These are phyloP conservation scores for Puccinellia tenuiflora DNA, from an alignment of 176 grass and related monocot species.

Conservation along the genomic window DNA sequence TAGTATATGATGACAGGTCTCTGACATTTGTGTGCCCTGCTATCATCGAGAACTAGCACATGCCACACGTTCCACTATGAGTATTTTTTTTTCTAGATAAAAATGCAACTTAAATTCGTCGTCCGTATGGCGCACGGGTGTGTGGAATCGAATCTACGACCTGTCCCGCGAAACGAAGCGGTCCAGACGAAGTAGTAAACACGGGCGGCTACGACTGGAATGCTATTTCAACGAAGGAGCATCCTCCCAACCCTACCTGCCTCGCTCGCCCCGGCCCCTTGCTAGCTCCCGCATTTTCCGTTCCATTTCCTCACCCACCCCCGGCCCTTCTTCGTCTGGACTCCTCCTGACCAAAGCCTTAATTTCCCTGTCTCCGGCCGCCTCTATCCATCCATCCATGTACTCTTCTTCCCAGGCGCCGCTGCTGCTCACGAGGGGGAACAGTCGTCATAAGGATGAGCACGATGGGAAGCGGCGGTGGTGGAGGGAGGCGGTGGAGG, in stretches of 20 bases:
- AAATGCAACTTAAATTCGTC: too few species aligned
- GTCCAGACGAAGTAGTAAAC: neutral
- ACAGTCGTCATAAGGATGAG: neutral
- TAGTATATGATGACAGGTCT: too few species aligned
- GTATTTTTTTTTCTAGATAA: too few species aligned
- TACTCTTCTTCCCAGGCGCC: slow-evolving; percentile 24
- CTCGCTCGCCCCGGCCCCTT: too few species aligned
- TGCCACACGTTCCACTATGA: too few species aligned
- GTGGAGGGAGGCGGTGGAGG: slow-evolving; percentile 29
- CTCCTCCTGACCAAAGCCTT: neutral
- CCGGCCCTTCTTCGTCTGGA: neutral
- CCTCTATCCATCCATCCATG: slow-evolving; percentile 14
- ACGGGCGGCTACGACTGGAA: neutral
- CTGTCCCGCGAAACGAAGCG: neutral
- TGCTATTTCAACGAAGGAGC: neutral
- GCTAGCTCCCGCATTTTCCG: neutral
- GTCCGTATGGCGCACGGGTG: too few species aligned
- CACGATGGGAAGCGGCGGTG: neutral
- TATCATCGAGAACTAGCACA: too few species aligned
- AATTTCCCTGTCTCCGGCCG: neutral
- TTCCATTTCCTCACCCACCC: slow-evolving; percentile 1
- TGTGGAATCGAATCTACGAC: too few species aligned
- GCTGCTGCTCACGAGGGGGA: slow-evolving; percentile 19
- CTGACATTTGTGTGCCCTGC: too few species aligned
- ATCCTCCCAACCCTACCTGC: too few species aligned